A percentile compares a stretch with the other conserved stretches of the same genome.
Evolutionary conservation across 805 yeast genomes (phyloP).

Genomic region (Candida easanensis): DNA sequence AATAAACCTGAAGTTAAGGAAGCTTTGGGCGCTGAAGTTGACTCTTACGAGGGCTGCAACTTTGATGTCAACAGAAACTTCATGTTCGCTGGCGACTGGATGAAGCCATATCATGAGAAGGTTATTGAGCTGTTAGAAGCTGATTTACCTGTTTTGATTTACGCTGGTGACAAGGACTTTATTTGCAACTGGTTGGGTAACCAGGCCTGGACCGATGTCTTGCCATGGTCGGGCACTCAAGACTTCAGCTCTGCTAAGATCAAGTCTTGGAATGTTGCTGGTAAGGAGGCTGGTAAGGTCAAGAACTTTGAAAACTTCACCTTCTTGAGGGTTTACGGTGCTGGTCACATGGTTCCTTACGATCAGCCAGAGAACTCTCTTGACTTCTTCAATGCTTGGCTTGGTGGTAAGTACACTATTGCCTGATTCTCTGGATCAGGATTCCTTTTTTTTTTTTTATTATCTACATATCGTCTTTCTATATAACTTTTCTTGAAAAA

Average conservation of each 20-base stretch:
- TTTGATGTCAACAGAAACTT: constrained; percentile 77
- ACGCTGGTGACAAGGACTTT: constrained; percentile 95
- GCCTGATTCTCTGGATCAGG: constrained; percentile 1
- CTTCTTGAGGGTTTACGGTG: constrained; percentile 80
- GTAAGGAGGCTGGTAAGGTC: constrained; percentile 61
- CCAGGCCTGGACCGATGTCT: constrained; percentile 75
- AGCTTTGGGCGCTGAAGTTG: constrained; percentile 90
- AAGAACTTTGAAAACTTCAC: constrained; percentile 69
- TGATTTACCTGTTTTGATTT: constrained; percentile 78
- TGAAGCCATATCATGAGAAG: constrained; percentile 80
- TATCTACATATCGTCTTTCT: not conserved
- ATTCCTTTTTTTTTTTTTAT: not conserved
- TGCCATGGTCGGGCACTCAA: constrained; percentile 63
- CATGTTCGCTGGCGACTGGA: constrained; percentile 85
- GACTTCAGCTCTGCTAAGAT: constrained; percentile 47
- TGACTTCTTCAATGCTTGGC: constrained; percentile 86
- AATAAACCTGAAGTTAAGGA: constrained; percentile 72
- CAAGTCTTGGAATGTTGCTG: constrained; percentile 46
- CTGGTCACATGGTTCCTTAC: constrained; percentile 95
- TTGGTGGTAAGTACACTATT: constrained; percentile 55
- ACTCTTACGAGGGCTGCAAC: constrained; percentile 71
- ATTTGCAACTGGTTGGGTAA: constrained; percentile 98
- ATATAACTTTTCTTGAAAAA: no score
- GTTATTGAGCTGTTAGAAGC: constrained; percentile 70
- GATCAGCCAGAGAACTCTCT: constrained; percentile 79